Conservation (phyloP, 2,329 filamentous ascomycete genomes). For the Shiraia bambusicola region DNA sequence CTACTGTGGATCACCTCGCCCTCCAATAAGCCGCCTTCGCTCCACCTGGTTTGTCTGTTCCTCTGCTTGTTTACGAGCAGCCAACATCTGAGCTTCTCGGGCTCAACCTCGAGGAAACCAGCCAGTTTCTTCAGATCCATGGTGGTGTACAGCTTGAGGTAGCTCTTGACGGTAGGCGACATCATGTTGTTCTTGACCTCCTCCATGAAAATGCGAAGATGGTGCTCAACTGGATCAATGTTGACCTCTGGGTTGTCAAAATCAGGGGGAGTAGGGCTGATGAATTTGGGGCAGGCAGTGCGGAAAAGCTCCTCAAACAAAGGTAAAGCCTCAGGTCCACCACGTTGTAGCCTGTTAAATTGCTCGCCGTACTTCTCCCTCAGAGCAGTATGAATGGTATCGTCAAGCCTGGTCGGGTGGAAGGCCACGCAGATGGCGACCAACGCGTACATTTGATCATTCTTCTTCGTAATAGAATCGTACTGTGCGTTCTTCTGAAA, state of each 20-base stretch:
- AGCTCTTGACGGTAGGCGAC: constrained; percentile 96
- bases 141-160: constrained; percentile 97
- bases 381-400: constrained; percentile 97
- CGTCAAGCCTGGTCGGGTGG: constrained; percentile 93
- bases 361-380: constrained; percentile 99
- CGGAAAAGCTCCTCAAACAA: constrained; percentile 99
- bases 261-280: constrained; percentile 93
- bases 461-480: constrained; percentile 99
- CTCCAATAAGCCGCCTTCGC: constrained; percentile 83
- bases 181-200: constrained; percentile 99
- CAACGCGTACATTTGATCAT: constrained; percentile 99
- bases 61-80: constrained; percentile 98
- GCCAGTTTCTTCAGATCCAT: constrained; percentile 99
- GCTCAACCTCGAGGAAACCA: constrained; percentile 93
- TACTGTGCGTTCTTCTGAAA: constrained; percentile 99
- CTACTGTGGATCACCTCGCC: constrained; percentile 91
- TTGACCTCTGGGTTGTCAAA: constrained; percentile 97
- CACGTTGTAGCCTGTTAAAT: constrained; percentile 92
- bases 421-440: constrained; percentile 99
- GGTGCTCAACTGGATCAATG: constrained; percentile 95
- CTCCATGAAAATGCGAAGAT: constrained; percentile 97
- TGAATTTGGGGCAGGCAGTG: constrained; percentile 98
- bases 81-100: constrained; percentile 93
- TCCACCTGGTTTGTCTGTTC: constrained; percentile 93
- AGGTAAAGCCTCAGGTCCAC: constrained; percentile 90